phyloP scores from a whole-genome alignment of 2,329 filamentous ascomycete species.

The Cadophora sp. region DNA sequence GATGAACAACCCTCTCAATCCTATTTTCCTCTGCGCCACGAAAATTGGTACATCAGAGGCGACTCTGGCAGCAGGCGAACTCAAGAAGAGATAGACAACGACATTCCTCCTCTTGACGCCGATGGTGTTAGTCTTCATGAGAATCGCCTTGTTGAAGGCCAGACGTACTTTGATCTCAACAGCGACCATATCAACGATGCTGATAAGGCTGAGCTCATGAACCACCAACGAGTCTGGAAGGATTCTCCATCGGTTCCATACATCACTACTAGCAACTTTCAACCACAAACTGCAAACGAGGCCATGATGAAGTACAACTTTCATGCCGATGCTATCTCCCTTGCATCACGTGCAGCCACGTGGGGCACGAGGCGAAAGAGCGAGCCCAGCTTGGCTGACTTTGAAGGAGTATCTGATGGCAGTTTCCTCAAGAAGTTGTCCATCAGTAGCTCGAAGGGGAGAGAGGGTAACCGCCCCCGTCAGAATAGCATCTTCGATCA shows the following conservation, averaged over 20 bases:
- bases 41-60: constrained; percentile 14
- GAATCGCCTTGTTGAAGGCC: constrained; percentile 41
- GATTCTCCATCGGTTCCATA: constrained; percentile 47
- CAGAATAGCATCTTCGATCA: constrained; percentile 61
- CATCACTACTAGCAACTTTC: constrained; percentile 47
- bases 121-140: constrained; percentile 43
- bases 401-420: constrained; percentile 65
- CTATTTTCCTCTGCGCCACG: constrained; percentile 29
- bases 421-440: constrained; percentile 69
- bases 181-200: constrained; percentile 32
- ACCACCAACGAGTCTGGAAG: constrained; percentile 41
- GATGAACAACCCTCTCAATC: constrained; percentile 34
- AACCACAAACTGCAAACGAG: constrained; percentile 55
- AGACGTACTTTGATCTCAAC: constrained; percentile 41
- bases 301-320: constrained; percentile 54
- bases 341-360: constrained; percentile 69
- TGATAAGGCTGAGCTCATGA: constrained; percentile 41
- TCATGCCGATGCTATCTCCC: constrained; percentile 56
- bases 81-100: constrained; percentile 30
- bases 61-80: not conserved
- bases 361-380: constrained; percentile 73
- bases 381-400: constrained; percentile 62
- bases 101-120: constrained; percentile 39
- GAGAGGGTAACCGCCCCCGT: constrained; percentile 48
- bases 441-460: constrained; percentile 52